Evolutionary conservation across 202 grass and related monocot species (phyloP).

Genomic region (Elaeis oleifera): DNA sequence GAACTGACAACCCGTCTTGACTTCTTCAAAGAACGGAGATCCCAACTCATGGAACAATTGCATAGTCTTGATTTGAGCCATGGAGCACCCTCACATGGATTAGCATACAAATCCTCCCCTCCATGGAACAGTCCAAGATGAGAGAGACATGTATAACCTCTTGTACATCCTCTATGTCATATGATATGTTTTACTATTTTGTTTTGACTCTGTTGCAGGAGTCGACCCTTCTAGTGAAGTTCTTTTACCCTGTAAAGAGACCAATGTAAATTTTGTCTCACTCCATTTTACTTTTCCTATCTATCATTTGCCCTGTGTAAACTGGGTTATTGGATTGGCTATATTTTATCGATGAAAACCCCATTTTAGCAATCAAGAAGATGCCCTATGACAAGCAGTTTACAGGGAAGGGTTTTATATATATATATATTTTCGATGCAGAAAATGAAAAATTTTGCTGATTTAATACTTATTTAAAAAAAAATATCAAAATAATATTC

Average conservation of each 20-base stretch:
- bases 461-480: too few species aligned
- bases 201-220: too few species aligned
- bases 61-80: conserved; percentile 90
- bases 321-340: too few species aligned
- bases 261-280: conserved; percentile 12
- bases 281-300: too few species aligned
- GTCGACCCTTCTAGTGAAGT: not conserved
- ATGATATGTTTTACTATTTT: not conserved
- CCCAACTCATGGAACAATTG: conserved; percentile 94
- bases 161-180: conserved; percentile 29
- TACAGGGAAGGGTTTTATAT: too few species aligned
- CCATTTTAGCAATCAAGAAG: too few species aligned
- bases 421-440: too few species aligned
- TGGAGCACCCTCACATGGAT: conserved; percentile 43
- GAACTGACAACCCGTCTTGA: conserved; percentile 81
- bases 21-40: conserved; percentile 94
- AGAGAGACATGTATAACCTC: not conserved
- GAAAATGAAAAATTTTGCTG: too few species aligned
- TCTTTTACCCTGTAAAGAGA: not conserved
- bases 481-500: too few species aligned
- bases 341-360: too few species aligned
- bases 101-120: conserved; percentile 65
- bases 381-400: too few species aligned
- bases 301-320: too few species aligned
- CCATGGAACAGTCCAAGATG: conserved; percentile 74